These are phyloP conservation scores for Myochromella boudieri DNA, from an alignment of 768 basidiomycete genomes.

Conservation along the genomic window DNA sequence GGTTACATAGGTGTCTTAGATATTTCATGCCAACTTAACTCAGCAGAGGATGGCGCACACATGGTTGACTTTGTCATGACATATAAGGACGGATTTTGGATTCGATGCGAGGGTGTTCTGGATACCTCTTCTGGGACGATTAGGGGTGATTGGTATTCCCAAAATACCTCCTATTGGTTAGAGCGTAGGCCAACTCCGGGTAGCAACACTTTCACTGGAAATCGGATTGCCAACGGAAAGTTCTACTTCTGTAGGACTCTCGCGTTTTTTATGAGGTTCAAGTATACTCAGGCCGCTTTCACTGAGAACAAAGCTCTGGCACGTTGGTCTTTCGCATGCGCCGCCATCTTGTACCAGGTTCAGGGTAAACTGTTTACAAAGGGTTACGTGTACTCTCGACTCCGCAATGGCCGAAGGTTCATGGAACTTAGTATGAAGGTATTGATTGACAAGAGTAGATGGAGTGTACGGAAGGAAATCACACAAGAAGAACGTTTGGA, in stretches of 20 bases:
- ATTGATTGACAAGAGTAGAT: not conserved
- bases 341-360: not conserved
- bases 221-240: not conserved
- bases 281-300: not conserved
- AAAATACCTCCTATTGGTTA: too few species aligned
- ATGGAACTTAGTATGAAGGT: not conserved
- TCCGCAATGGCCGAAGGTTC: slow-evolving; percentile 3
- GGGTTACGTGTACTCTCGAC: not conserved
- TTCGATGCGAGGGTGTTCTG: not conserved
- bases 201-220: not conserved
- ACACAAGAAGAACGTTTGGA: not conserved
- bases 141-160: slow-evolving; percentile 1
- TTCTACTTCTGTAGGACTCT: slow-evolving; percentile 5
- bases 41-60: not conserved
- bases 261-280: not conserved
- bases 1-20: not conserved
- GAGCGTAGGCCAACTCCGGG: not conserved
- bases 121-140: not conserved
- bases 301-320: not conserved
- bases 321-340: not conserved
- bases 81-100: not conserved
- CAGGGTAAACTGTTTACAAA: not conserved
- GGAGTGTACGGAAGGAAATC: not conserved
- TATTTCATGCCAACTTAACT: not conserved
- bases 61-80: not conserved